Conservation (phyloP, 1,139 yeast genomes). For the Taphrina populina region DNA sequence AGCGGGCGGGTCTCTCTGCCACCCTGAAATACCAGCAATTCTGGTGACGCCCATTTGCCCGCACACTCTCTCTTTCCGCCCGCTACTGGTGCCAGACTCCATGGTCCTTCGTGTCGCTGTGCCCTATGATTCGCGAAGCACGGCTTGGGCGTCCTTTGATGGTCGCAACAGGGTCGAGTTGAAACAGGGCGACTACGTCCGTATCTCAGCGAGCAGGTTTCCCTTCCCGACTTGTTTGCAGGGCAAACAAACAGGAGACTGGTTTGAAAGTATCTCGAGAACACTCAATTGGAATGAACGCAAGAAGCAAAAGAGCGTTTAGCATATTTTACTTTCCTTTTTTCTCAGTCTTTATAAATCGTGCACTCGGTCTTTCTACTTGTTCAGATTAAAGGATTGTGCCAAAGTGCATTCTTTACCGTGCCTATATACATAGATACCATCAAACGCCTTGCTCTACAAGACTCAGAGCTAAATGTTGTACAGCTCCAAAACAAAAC, state of each 20-base stretch:
- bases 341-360: no score
- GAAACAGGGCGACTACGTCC: conserved; percentile 65
- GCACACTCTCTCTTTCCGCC: conserved; percentile 77
- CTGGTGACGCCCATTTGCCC: conserved; percentile 47
- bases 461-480: no score
- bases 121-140: conserved; percentile 62
- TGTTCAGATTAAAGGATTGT: no score
- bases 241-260: conserved; percentile 48
- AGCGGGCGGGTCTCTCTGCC: conserved; percentile 85
- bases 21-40: conserved; percentile 54
- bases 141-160: conserved; percentile 80
- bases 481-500: no score
- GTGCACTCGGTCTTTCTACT: no score
- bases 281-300: conserved; percentile 60
- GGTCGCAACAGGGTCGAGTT: conserved; percentile 73
- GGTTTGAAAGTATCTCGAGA: conserved; percentile 53
- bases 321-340: no score
- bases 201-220: conserved; percentile 67
- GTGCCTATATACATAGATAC: no score
- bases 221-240: conserved; percentile 73
- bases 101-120: conserved; percentile 67
- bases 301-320: conserved; percentile 40
- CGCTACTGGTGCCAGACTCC: conserved; percentile 71
- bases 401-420: no score
- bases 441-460: no score